Evolutionary conservation across 176 grass and related monocot genomes (phyloP), one percentile per base, ranked within the genome.

Genomic region (Lolium multiflorum): DNA sequence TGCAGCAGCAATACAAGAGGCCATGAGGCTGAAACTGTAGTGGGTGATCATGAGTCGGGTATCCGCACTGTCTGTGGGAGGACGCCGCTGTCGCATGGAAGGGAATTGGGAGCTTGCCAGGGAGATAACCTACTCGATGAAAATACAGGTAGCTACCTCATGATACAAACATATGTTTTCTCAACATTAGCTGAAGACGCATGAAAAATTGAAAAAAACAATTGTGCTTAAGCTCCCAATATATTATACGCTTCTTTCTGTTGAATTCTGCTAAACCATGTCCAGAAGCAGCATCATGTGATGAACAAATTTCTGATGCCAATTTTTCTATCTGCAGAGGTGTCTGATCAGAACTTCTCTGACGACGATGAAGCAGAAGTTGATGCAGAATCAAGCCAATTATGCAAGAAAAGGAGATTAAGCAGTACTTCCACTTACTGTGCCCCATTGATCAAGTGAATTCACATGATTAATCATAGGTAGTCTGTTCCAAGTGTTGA

Each of bases 301-400:
- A 54, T 38, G 11, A 84, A 28, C 67, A 47, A 66, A 25, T 88
- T 54, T 88, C 60, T 91, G 74, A 91, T 81, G 50, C 60, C 7
- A 17, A 13, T 51, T 31, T 31, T 68, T 87, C 17, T 55, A 16
- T 82, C 64, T 83, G 3, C 91, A 98, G 97, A 98, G 87, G 84
- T 96, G 6, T 98, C 92, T 65, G 97, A 90, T 87, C 97, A 98
- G 89, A 98, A 98, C 87, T 98, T 98, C 74, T 54, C 76, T 67
- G 86, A 92, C 12, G 86, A 92, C 12, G 88, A 89, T 10, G 94
- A 91, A 67, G 69, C 54, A 6, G 91, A 91, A 87, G 71, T 82
- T 46, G 88, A 59, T 43, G 78, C 81, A 61, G 84, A 91, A 86
- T 88, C 87, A 57, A 82, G 84, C 72, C 81, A 55, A 91, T 22